Conservation (phyloP, 768 basidiomycete genomes). For the Russula emetica region DNA sequence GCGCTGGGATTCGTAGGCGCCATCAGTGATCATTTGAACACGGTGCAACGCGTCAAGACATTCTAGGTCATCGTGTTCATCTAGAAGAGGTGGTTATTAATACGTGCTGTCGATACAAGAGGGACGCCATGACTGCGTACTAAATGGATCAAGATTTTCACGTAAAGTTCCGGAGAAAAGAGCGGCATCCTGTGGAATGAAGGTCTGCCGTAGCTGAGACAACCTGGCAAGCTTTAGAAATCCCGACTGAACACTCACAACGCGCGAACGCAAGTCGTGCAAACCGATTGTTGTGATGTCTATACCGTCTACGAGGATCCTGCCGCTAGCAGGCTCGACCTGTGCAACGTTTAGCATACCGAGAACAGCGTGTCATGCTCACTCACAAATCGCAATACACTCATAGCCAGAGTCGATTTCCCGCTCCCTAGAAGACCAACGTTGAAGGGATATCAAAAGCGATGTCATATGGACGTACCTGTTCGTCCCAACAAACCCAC, state of each 20-base stretch:
- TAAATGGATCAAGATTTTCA: slow-evolving; percentile 72
- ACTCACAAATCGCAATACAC: slow-evolving; percentile 73
- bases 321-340: slow-evolving; percentile 72
- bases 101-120: neutral
- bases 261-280: slow-evolving; percentile 71
- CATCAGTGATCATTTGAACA: slow-evolving; percentile 68
- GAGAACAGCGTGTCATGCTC: neutral
- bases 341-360: slow-evolving; percentile 28
- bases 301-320: slow-evolving; percentile 80
- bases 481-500: slow-evolving; percentile 80
- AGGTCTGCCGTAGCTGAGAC: slow-evolving; percentile 47
- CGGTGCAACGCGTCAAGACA: slow-evolving; percentile 77
- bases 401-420: slow-evolving; percentile 83
- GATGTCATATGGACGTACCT: slow-evolving; percentile 35
- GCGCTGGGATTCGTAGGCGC: slow-evolving; percentile 45
- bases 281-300: slow-evolving; percentile 84
- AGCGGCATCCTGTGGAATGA: slow-evolving; percentile 69
- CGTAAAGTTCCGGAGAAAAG: slow-evolving; percentile 77
- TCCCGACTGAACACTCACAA: slow-evolving; percentile 43
- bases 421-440: slow-evolving; percentile 51
- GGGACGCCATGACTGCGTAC: slow-evolving; percentile 33
- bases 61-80: slow-evolving; percentile 73
- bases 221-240: neutral
- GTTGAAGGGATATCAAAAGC: slow-evolving; percentile 8
- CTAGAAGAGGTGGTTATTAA: slow-evolving; percentile 33